Conservation (phyloP, 2,329 filamentous ascomycete genomes). For the Penicillium janthinellum region DNA sequence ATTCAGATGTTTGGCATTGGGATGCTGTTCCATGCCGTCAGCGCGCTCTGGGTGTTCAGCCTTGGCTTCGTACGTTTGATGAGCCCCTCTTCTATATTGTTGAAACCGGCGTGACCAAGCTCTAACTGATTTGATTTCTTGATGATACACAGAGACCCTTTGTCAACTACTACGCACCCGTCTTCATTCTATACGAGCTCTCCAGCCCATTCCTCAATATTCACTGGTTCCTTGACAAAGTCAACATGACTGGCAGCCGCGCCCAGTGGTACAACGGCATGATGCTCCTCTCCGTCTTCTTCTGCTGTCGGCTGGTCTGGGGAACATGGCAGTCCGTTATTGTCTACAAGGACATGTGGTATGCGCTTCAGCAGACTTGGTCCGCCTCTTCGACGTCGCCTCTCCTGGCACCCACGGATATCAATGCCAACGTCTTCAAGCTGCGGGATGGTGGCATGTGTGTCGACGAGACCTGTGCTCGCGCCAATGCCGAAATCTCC, state of each 20-base stretch:
- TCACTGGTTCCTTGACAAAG: conserved; percentile 71
- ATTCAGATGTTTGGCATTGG: conserved; percentile 62
- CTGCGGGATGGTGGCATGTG: conserved; percentile 39
- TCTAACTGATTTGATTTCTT: conserved; percentile 6
- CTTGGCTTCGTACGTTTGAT: conserved; percentile 62
- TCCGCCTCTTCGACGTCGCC: conserved; percentile 34
- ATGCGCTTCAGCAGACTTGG: conserved; percentile 50
- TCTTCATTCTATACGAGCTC: conserved; percentile 69
- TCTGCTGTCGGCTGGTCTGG: conserved; percentile 64
- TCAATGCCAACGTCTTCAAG: conserved; percentile 40
- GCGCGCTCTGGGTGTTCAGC: conserved; percentile 62
- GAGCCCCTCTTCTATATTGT: neutral
- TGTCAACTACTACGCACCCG: conserved; percentile 65
- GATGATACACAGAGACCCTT: conserved; percentile 58
- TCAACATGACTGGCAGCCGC: conserved; percentile 63
- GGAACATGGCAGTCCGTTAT: conserved; percentile 61
- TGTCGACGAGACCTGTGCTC: conserved; percentile 41
- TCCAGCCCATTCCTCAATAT: conserved; percentile 68
- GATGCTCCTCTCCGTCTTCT: conserved; percentile 60
- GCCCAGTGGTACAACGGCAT: conserved; percentile 67
- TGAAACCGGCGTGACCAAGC: neutral
- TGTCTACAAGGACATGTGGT: conserved; percentile 63
- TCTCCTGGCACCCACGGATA: conserved; percentile 32
- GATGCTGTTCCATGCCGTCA: conserved; percentile 63
- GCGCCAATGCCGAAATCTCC: conserved; percentile 51